phyloP scores from a whole-genome alignment of 441 rosid genomes.

The Arabidopsis lyrata region DNA sequence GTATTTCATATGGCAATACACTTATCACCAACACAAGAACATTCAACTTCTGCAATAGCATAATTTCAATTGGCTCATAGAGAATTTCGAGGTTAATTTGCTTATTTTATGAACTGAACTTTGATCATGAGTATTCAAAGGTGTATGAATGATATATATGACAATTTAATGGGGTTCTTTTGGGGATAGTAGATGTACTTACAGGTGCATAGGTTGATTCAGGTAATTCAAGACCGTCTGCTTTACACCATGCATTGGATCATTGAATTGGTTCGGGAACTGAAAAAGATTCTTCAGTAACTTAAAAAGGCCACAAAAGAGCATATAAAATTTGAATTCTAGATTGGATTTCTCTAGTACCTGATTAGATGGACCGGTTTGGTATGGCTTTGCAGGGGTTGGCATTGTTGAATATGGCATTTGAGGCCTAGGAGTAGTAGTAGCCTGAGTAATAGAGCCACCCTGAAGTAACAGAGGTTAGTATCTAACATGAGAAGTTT shows the following conservation, averaged over 20 bases:
- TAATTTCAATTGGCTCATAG: conserved; percentile 8
- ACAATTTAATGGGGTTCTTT: not conserved
- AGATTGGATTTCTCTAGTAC: conserved; percentile 48
- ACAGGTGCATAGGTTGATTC: conserved; percentile 68
- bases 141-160: conserved; percentile 12
- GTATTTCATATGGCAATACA: not conserved
- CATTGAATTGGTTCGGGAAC: conserved; percentile 52
- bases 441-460: conserved; percentile 39
- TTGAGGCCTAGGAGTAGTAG: conserved; percentile 55
- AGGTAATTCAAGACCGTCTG: conserved; percentile 64
- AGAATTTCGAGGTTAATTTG: conserved; percentile 12
- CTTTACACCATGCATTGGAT: conserved; percentile 49
- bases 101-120: not conserved
- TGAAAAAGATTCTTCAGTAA: conserved; percentile 42
- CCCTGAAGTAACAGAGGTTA: conserved; percentile 49
- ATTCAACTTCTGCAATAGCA: conserved; percentile 7
- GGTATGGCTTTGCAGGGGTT: conserved; percentile 57
- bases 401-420: conserved; percentile 57
- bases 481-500: conserved; percentile 10
- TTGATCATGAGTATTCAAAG: not conserved
- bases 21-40: not conserved
- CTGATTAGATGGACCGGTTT: conserved; percentile 58
- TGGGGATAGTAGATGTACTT: conserved; percentile 50
- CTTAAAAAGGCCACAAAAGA: conserved; percentile 11
- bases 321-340: not conserved